Base-by-base conservation (phyloP, 371 early-diverging fungal genomes). In the Mucor saturninus region DNA sequence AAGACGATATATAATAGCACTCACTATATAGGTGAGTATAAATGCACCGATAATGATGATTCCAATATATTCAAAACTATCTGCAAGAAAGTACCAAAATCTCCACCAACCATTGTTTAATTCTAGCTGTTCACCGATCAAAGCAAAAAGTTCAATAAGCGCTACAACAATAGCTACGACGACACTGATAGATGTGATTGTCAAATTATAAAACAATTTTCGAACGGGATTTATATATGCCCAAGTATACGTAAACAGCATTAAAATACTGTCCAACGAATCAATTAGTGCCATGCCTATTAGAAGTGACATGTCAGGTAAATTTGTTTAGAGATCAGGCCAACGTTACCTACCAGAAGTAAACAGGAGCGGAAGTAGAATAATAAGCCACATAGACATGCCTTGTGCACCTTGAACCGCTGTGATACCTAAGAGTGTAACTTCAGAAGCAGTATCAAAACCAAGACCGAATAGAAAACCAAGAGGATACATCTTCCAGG, bases 401-500 rank as follows among this genome's bases (percentile, higher is more conserved):
- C 79, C 80, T 14, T 70, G 56, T 7, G 80, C 75, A 1, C 81
- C 83, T 28, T 77, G 81, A 28, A 81, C 63, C 6, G 84, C 84
- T 4, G 87, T 74, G 29, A 90, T 82, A 1, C 84, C 81, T 14
- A 89, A 68, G 1, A 90, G 38, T 0, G 83, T 80, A 32, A 89
- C 76, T 59, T 89, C 86, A 0, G 87, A 86, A 5, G 89, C 84
- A 2, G 91, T 90, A 73, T 90, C 91, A 62, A 90, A 90, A 5
- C 89, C 91, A 6, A 90, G 66, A 5, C 91, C 89, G 64, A 88
- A 88, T 31, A 87, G 56, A 4, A 86, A 69, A 3, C 88, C 88
- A 2, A 86, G 67, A 13, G 86, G 86, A 56, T 86, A 86, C 88
- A 87, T 87, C 56, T 87, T 86, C 85, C 86, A 86, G 13, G 83